phyloP scores from a whole-genome alignment of 225 moss, liverwort and hornwort species.

The Antitrichia curtipendula region DNA sequence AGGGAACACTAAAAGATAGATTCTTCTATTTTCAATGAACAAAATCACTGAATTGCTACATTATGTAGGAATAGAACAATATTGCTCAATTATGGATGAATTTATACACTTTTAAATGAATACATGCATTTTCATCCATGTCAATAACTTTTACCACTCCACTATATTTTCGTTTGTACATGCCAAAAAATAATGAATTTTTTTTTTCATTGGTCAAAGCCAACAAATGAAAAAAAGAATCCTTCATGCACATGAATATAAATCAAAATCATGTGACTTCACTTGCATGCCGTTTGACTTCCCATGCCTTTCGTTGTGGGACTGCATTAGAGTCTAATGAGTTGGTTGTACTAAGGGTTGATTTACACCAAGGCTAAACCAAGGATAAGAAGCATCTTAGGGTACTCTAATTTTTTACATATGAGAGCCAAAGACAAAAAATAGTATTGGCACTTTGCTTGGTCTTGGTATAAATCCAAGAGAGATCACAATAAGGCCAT shows the following conservation, averaged over 20 bases:
- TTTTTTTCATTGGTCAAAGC: accelerated
- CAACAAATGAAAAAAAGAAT: not conserved
- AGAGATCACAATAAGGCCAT: no score
- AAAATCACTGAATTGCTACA: not conserved
- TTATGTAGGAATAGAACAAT: not conserved
- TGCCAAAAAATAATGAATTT: not conserved
- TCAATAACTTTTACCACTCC: not conserved
- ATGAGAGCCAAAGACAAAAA: no score
- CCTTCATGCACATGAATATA: not conserved
- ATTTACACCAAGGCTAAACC: no score
- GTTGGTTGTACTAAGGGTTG: no score
- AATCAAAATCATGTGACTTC: not conserved
- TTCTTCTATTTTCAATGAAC: not conserved
- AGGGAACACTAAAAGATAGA: accelerated
- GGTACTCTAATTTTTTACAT: no score
- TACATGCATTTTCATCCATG: not conserved
- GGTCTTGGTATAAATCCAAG: no score
- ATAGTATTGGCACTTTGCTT: no score
- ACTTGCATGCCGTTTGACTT: not conserved
- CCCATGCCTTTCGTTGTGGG: accelerated
- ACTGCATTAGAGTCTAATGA: not conserved
- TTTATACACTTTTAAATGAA: not conserved
- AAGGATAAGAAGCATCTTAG: accelerated
- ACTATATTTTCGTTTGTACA: accelerated
- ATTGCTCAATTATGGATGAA: no score